These are phyloP conservation scores for Trypanosoma scelopori DNA, from an alignment of 208 protist genomes.

Conservation along the genomic window DNA sequence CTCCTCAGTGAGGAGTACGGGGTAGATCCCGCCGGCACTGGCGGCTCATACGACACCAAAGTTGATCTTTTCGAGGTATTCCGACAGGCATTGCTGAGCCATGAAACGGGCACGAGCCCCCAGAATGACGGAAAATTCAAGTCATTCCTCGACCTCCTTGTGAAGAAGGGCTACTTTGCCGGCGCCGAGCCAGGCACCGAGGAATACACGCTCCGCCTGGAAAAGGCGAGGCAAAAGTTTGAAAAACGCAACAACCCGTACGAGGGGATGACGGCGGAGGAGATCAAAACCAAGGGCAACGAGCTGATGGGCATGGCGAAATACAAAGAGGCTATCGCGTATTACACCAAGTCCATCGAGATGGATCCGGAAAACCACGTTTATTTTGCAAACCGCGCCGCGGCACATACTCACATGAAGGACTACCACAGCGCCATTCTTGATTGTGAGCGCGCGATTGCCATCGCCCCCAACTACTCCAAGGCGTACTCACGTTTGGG, in stretches of 20 bases:
- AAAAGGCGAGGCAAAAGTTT: conserved; percentile 89
- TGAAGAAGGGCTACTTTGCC: conserved; percentile 92
- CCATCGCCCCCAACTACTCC: conserved; percentile 83
- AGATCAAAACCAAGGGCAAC: conserved; percentile 94
- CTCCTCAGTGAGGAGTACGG: conserved; percentile 74
- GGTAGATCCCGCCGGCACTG: conserved; percentile 69
- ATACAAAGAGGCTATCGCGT: conserved; percentile 92
- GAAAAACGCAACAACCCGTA: conserved; percentile 91
- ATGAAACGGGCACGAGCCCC: conserved; percentile 33
- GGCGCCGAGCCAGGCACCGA: conserved; percentile 61
- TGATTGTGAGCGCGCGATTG: conserved; percentile 89
- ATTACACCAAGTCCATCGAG: conserved; percentile 94
- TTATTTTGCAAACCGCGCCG: conserved; percentile 92
- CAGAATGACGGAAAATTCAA: conserved; percentile 89
- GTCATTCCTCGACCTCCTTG: conserved; percentile 82
- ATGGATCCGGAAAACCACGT: conserved; percentile 83
- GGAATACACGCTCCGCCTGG: conserved; percentile 77
- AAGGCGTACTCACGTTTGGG: conserved; percentile 92
- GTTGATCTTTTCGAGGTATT: conserved; percentile 74
- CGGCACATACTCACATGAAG: conserved; percentile 91
- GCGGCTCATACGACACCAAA: conserved; percentile 63
- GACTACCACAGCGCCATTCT: conserved; percentile 86
- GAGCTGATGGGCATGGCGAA: conserved; percentile 88
- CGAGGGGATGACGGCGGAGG: conserved; percentile 84
- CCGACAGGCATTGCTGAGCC: conserved; percentile 42